Conservation (phyloP, 176 grass and related monocot species). For the Poa pratensis region DNA sequence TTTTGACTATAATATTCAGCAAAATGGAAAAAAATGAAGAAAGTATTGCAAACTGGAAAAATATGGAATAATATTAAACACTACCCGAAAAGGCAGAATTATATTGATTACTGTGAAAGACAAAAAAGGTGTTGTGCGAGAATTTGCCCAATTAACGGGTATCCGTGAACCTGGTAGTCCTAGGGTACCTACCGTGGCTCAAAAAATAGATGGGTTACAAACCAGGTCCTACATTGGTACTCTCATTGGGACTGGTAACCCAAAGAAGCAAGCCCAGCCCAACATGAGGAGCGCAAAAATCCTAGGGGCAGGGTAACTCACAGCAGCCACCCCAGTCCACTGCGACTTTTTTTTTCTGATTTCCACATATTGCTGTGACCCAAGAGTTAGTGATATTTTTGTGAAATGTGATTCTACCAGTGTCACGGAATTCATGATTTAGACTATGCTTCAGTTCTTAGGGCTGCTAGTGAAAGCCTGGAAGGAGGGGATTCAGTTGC, state of each 20-base stretch:
- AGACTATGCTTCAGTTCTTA: conserved; percentile 9
- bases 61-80: not conserved
- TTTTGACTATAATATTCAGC: conserved; percentile 20
- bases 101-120: conserved; percentile 5
- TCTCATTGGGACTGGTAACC: not conserved
- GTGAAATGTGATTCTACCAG: not conserved
- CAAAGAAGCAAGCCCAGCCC: not conserved
- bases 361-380: conserved; percentile 10
- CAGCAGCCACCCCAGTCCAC: not conserved
- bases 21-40: conserved; percentile 8
- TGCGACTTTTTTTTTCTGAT: not conserved
- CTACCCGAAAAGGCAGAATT: not conserved
- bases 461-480: conserved; percentile 4
- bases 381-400: not conserved
- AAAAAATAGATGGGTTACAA: not conserved
- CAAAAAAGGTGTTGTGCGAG: not conserved
- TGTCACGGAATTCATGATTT: conserved; percentile 5
- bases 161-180: not conserved
- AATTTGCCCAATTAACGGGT: not conserved
- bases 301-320: not conserved
- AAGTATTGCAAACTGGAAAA: not conserved
- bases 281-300: conserved; percentile 12
- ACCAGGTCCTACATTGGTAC: not conserved
- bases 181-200: not conserved
- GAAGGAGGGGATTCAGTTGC: conserved; percentile 6